These are phyloP conservation scores for Parachaetomium inaequale DNA, from an alignment of 495 filamentous ascomycete species.

Conservation along the genomic window DNA sequence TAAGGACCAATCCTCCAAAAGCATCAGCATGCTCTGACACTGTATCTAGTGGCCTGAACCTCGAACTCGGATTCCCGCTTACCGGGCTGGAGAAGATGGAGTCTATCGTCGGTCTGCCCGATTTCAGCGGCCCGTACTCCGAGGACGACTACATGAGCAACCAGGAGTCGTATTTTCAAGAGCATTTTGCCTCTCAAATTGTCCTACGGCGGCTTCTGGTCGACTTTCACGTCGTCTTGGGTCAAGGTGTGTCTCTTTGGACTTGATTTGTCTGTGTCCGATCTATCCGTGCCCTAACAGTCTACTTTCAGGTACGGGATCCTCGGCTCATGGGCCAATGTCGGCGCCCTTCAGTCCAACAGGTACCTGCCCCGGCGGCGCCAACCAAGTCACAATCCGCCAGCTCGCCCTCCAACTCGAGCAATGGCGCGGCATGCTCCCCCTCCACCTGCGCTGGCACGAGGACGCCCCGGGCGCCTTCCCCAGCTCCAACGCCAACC, in stretches of 20 bases:
- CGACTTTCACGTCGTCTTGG: constrained; percentile 48
- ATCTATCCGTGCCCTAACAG: neutral
- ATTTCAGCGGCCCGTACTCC: constrained; percentile 45
- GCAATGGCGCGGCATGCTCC: constrained; percentile 54
- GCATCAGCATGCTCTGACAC: neutral
- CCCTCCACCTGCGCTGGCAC: constrained; percentile 50
- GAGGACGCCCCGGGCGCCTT: constrained; percentile 48
- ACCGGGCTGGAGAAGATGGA: constrained; percentile 53
- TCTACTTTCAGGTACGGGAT: neutral
- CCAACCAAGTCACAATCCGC: constrained; percentile 37
- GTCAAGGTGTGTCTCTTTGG: constrained; percentile 49
- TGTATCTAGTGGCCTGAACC: constrained; percentile 42
- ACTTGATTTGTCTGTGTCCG: too few species aligned
- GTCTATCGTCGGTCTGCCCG: constrained; percentile 48
- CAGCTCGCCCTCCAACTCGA: constrained; percentile 50
- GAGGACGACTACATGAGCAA: constrained; percentile 48
- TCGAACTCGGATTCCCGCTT: constrained; percentile 54
- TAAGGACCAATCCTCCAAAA: constrained; percentile 22
- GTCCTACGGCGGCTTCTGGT: constrained; percentile 52
- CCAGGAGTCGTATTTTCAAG: constrained; percentile 50
- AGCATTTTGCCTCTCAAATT: constrained; percentile 56
- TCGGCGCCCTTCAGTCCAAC: constrained; percentile 14
- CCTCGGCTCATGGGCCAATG: neutral
- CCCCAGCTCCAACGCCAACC: constrained; percentile 24
- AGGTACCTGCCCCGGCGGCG: neutral